These are phyloP conservation scores for Salix caprea DNA, from an alignment of 345 rosid genomes.

Conservation along the genomic window DNA sequence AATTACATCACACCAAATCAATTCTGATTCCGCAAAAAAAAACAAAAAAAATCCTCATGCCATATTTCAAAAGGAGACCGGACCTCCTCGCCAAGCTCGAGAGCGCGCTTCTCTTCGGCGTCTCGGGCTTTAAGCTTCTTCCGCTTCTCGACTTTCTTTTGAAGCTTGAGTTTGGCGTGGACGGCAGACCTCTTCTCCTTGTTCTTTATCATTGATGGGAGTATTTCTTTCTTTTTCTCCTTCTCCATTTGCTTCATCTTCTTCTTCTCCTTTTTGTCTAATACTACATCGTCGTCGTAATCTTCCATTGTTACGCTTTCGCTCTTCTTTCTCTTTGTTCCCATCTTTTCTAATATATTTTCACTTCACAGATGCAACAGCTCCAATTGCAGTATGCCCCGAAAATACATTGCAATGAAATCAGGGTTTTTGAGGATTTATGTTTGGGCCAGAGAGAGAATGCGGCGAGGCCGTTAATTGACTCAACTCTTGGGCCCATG, in stretches of 20 bases:
- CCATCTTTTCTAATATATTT: neutral
- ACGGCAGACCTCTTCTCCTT: slow-evolving; percentile 83
- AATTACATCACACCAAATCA: neutral
- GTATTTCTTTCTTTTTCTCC: slow-evolving; percentile 40
- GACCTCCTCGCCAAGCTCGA: slow-evolving; percentile 96
- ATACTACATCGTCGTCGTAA: neutral
- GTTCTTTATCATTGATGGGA: slow-evolving; percentile 87
- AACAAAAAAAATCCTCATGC: neutral
- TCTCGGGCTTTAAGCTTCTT: slow-evolving; percentile 77
- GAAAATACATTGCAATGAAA: neutral
- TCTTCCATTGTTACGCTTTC: neutral
- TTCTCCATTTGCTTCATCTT: slow-evolving; percentile 16
- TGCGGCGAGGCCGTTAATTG: no score
- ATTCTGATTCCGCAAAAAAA: neutral
- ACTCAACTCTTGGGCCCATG: no score
- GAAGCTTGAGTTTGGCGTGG: slow-evolving; percentile 72
- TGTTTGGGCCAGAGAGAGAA: no score
- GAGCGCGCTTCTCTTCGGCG: slow-evolving; percentile 69
- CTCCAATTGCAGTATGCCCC: neutral
- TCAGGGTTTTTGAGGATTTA: slow-evolving; percentile 6
- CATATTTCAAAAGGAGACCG: neutral
- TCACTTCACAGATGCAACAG: neutral
- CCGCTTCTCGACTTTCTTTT: slow-evolving; percentile 82
- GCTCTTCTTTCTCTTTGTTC: neutral
- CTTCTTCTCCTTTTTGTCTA: slow-evolving; percentile 13